Base-by-base conservation (phyloP, 352 stramenopile species). In the Phytopythium ostracodes region DNA sequence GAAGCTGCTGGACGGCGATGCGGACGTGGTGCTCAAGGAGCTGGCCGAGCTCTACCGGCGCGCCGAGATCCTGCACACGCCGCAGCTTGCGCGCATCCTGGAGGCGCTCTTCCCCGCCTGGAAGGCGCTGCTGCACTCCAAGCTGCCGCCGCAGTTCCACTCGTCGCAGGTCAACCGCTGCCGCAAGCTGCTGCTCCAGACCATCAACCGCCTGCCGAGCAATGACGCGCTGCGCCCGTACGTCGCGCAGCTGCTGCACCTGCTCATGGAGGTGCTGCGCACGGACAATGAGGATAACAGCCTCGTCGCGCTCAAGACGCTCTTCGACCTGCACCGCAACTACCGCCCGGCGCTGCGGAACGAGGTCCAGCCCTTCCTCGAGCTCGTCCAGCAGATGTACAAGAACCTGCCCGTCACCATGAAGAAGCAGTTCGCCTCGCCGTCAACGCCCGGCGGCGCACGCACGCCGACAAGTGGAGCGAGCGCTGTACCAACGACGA, bases 211-310 rank as follows among this genome's bases (percentile, higher is more conserved):
- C 17, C 73, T 98, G 62, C 96, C 95, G 36, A 97, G 95, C 69
- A 98, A 98, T 57, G 95, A 98, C 25, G 76, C 90, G 31, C 79
- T 99, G 65, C 81, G 94, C n/a, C 92, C 94, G 44, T 98, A 98
- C 75, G 93, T 98, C 40, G 68, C 84, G 43, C 80, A 96, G 66
- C 77, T 99, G 54, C 76, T 99, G 47, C 86, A 91, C 29, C 64
- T 98, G 55, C 81, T 96, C 24, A 96, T 99, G 69, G 84, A 97
- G 59, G 93, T 98, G 38, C 72, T 99, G 50, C 84, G 91, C 44
- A 77, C 88, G 38, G 97, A 99, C 72, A 98, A 98, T 68, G 96
- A 99, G 73, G 96, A 98, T 44, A 99, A 99, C 76, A 92, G 92
- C 27, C 77, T 99, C 20, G 77, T 98, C 58, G 93, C 90, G 59